Conservation (phyloP, 805 yeast genomes). For the Dipodascus albidus region DNA sequence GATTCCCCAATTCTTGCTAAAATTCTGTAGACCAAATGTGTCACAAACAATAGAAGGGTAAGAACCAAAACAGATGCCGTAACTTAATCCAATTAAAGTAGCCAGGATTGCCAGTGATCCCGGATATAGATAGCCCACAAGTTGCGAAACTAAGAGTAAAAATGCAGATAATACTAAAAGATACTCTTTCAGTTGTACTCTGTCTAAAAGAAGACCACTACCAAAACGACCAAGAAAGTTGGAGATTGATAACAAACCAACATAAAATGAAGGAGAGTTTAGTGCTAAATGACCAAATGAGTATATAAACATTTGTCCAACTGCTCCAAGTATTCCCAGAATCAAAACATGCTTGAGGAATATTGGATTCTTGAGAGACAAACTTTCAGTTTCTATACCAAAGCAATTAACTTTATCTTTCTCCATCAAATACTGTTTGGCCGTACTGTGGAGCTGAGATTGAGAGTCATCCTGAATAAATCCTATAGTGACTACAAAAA, state of each 20-base stretch:
- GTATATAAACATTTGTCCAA: constrained; percentile 64
- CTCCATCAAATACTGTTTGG: constrained; percentile 7
- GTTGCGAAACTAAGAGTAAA: constrained; percentile 39
- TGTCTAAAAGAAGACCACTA: constrained; percentile 55
- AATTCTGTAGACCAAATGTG: constrained; percentile 52
- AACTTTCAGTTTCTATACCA: constrained; percentile 7
- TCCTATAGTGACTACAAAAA: constrained; percentile 27
- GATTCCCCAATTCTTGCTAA: constrained; percentile 65
- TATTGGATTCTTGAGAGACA: constrained; percentile 11
- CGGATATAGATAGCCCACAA: constrained; percentile 33
- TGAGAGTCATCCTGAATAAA: constrained; percentile 10
- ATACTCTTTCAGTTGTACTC: constrained; percentile 37
- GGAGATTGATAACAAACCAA: constrained; percentile 51
- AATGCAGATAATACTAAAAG: constrained; percentile 41
- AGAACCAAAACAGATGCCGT: constrained; percentile 62
- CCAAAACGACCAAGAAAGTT: constrained; percentile 55
- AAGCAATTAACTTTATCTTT: constrained; percentile 1
- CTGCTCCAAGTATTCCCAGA: constrained; percentile 45
- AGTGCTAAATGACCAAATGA: constrained; percentile 47
- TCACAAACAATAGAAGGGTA: constrained; percentile 64
- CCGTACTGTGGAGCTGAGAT: neutral
- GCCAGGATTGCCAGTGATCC: constrained; percentile 32
- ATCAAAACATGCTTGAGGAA: constrained; percentile 21
- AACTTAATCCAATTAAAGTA: constrained; percentile 54
- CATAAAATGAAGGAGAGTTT: constrained; percentile 56